phyloP scores from a whole-genome alignment of 148 eudicot genomes.

The Suaeda aralocaspica region DNA sequence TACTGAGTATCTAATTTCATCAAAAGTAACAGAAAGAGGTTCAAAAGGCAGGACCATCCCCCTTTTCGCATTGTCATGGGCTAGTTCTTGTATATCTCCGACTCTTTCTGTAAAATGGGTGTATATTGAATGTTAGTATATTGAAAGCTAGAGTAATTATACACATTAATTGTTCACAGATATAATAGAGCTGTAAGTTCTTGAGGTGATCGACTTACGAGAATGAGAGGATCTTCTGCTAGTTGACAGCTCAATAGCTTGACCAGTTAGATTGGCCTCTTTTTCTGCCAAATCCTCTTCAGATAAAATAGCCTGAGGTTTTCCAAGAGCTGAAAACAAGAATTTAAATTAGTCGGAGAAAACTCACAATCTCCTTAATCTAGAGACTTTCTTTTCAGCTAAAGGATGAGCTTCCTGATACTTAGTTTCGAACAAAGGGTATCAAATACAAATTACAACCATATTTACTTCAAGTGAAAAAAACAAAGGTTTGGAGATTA shows the following conservation, averaged over 20 bases:
- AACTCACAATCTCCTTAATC: background rate
- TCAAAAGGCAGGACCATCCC: constrained; percentile 73
- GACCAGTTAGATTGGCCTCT: constrained; percentile 32
- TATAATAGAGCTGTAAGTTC: background rate
- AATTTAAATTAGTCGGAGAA: background rate
- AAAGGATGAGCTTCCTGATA: background rate
- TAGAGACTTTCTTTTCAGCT: background rate
- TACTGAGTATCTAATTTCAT: constrained; percentile 59
- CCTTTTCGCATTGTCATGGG: constrained; percentile 25
- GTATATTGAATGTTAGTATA: background rate
- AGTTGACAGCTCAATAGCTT: constrained; percentile 34
- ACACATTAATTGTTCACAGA: background rate
- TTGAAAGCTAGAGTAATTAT: background rate
- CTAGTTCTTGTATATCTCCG: constrained; percentile 31
- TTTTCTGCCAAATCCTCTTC: constrained; percentile 49
- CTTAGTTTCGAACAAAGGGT: background rate
- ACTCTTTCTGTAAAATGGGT: constrained; percentile 35
- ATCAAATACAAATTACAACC: background rate
- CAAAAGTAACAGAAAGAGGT: constrained; percentile 59
- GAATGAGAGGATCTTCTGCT: constrained; percentile 33
- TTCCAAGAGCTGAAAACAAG: constrained; percentile 51
- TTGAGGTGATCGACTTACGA: constrained; percentile 25
- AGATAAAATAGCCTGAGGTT: constrained; percentile 54
- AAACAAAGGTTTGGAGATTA: background rate
- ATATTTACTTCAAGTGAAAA: background rate